Evolutionary conservation across 106 monocot genomes (phyloP).

Genomic region (Apostasia shenzhenica): DNA sequence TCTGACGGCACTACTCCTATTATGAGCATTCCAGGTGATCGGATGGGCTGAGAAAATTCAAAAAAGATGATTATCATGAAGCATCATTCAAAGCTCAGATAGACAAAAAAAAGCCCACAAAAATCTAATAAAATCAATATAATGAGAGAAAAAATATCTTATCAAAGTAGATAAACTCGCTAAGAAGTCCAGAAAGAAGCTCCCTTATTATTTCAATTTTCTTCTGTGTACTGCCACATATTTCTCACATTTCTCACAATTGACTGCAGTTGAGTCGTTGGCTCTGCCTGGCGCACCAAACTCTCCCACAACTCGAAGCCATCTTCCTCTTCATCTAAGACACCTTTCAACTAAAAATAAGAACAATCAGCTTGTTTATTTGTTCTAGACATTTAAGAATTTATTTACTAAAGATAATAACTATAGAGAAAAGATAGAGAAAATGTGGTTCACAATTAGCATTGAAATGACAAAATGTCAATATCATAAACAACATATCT

Average conservation of each 20-base stretch:
- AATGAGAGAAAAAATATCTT: conserved; percentile 40
- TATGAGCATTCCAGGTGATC: conserved; percentile 76
- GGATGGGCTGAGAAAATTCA: conserved; percentile 65
- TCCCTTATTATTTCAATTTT: conserved; percentile 93
- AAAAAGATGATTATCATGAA: background rate
- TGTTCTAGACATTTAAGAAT: too few species aligned
- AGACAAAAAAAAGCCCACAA: too few species aligned
- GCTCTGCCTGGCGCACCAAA: conserved; percentile 76
- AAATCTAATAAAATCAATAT: too few species aligned
- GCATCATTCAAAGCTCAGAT: background rate
- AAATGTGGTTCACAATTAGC: too few species aligned
- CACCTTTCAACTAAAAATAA: conserved; percentile 35
- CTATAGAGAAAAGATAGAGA: too few species aligned
- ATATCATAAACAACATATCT: too few species aligned
- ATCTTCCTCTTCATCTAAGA: conserved; percentile 56
- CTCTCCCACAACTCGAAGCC: conserved; percentile 83
- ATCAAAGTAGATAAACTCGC: conserved; percentile 94
- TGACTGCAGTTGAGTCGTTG: conserved; percentile 78
- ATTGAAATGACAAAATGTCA: too few species aligned
- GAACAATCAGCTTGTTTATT: background rate
- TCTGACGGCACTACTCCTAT: conserved; percentile 83
- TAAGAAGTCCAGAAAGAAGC: conserved; percentile 78
- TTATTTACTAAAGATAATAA: too few species aligned
- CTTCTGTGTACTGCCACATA: conserved; percentile 83
- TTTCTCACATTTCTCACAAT: conserved; percentile 91